phyloP scores from a whole-genome alignment of 169 alveolate genomes.

The Cryptosporidium baileyi region DNA sequence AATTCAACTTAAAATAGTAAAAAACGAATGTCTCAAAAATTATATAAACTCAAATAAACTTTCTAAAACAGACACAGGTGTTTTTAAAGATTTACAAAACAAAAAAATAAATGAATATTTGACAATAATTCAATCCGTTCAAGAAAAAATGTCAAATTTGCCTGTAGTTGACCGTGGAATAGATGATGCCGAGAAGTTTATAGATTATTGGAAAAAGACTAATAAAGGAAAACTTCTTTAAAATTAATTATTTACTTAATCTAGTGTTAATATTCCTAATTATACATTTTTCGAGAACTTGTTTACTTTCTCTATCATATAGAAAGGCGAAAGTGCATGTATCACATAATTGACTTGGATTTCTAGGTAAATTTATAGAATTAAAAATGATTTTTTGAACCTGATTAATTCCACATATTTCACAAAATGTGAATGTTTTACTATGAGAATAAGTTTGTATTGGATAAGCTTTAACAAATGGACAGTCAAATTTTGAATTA shows the following conservation, averaged over 20 bases:
- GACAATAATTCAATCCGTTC: not conserved
- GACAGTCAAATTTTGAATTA: constrained; percentile 76
- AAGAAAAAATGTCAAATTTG: not conserved
- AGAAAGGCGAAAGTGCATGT: constrained; percentile 77
- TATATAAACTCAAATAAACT: not conserved
- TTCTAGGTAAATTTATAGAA: constrained; percentile 78
- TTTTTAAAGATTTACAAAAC: not conserved
- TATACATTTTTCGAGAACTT: constrained; percentile 34
- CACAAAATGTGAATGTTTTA: constrained; percentile 73
- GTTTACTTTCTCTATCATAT: constrained; percentile 64
- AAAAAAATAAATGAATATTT: constrained; percentile 3
- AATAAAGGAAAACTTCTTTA: constrained; percentile 3
- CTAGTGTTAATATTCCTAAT: constrained; percentile 20
- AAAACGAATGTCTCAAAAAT: not conserved
- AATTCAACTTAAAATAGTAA: not conserved
- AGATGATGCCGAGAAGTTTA: constrained; percentile 22
- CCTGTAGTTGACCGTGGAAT: constrained; percentile 32
- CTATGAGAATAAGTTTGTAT: constrained; percentile 79
- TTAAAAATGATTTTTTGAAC: constrained; percentile 78
- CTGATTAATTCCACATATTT: constrained; percentile 77
- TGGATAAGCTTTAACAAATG: constrained; percentile 78
- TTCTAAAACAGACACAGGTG: not conserved
- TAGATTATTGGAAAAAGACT: constrained; percentile 46
- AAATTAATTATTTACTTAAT: not conserved
- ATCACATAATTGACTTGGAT: constrained; percentile 80